Evolutionary conservation across 371 early-diverging fungal genomes (phyloP).

Genomic region (Circinella umbellata): DNA sequence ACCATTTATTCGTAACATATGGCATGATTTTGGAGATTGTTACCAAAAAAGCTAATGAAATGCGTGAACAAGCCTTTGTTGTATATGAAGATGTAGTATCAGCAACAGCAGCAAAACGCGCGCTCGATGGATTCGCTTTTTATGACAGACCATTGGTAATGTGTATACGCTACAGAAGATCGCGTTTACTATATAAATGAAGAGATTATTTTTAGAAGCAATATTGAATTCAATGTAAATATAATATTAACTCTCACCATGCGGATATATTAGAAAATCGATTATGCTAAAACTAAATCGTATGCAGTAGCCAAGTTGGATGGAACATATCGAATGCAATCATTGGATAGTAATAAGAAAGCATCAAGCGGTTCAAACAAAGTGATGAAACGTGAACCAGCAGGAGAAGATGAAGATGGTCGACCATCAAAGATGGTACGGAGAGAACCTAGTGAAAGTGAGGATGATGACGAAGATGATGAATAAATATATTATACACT

Average conservation of each 20-base stretch:
- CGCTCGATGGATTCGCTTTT: constrained; percentile 78
- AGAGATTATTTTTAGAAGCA: too few species aligned
- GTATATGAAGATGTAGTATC: constrained; percentile 79
- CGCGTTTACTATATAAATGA: too few species aligned
- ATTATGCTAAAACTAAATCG: constrained; percentile 79
- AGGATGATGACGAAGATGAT: constrained; percentile 31
- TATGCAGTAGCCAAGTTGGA: constrained; percentile 76
- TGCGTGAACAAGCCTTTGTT: constrained; percentile 97
- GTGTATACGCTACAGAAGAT: not conserved
- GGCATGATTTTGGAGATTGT: constrained; percentile 92
- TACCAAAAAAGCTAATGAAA: constrained; percentile 73
- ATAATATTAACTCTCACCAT: too few species aligned
- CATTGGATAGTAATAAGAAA: constrained; percentile 24
- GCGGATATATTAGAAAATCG: constrained; percentile 60
- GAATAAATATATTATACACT: constrained; percentile 7
- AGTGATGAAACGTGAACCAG: constrained; percentile 26
- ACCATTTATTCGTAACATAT: constrained; percentile 78
- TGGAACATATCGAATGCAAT: constrained; percentile 58
- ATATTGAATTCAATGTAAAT: too few species aligned
- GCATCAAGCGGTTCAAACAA: constrained; percentile 3
- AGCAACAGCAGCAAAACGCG: constrained; percentile 78
- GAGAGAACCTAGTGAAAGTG: constrained; percentile 22
- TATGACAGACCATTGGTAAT: constrained; percentile 77
- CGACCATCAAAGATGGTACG: constrained; percentile 29
- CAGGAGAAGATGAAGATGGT: constrained; percentile 26